Base-by-base conservation (phyloP, 768 basidiomycete species). In the Clavaria fumosa region DNA sequence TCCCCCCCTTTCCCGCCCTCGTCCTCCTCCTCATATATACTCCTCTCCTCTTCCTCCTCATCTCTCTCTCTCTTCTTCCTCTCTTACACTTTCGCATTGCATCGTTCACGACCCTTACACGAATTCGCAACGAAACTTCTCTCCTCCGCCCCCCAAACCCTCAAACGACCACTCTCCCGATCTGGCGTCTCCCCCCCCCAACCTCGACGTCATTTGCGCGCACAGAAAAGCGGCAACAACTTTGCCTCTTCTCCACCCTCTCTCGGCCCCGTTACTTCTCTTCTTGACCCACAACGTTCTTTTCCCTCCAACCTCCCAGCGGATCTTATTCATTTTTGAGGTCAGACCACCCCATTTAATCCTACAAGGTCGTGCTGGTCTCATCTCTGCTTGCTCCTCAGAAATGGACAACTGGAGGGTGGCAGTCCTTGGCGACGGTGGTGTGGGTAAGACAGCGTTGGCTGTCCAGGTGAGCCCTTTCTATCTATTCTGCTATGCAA, bases 361-460 rank as follows among this genome's bases (percentile, higher is more conserved):
- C 21, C 12, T 14, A 12, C n/a, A 32, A 23, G 15, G 22, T 22
- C 12, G 10, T 14, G n/a, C 38, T 19, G 23, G 24, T 18, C 10
- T 41, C 19, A n/a, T 31, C 39, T 20, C 24, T 28, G 22, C 18
- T 23, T 15, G 5, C 27, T 34, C 28, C 45, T 34, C 45, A 67
- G 62, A 67, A 59, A 88, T 89, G 85, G 85, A 89, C 66, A 80
- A 78, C 57, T 89, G 85, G 85, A 80, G 88, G 67, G 81, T 95
- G 49, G 88, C 90, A 44, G 86, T 95, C 47, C 72, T 95, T 42
- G 90, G 90, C 46, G 90, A 96, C 62, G 90, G 90, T 61, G 90
- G 90, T 62, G 90, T 96, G 34, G 90, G 90, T 41, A 96, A 96
- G 69, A 95, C 90, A 42, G 90, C 90, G 26, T 60, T 96, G 51